These are phyloP conservation scores for Candida sanyaensis DNA, from an alignment of 1,139 yeast genomes.

Conservation along the genomic window DNA sequence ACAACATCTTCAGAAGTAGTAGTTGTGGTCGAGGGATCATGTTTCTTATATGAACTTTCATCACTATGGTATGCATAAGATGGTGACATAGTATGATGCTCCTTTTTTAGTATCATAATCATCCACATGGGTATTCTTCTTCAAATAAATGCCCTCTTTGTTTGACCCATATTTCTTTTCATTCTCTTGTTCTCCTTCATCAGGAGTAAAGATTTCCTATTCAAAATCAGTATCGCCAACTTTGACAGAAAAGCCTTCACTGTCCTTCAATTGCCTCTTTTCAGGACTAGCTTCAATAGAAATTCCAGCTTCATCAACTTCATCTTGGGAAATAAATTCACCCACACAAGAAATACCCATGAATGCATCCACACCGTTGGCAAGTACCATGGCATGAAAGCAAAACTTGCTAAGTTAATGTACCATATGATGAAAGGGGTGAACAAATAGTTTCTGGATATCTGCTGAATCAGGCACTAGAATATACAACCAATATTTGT, in stretches of 20 bases:
- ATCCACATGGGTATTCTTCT: too few relatives aligned
- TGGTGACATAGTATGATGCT: constrained; percentile 1
- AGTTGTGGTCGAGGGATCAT: constrained; percentile 2
- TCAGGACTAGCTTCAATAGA: constrained; percentile 27
- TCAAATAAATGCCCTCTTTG: too few relatives aligned
- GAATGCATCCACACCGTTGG: constrained; percentile 70
- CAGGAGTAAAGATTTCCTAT: constrained; percentile 58
- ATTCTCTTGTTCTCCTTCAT: constrained; percentile 16
- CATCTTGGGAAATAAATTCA: constrained; percentile 41
- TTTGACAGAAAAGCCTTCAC: constrained; percentile 38
- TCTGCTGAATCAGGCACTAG: constrained; percentile 41
- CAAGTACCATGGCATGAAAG: constrained; percentile 70
- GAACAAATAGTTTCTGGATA: constrained; percentile 78
- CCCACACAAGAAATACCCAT: constrained; percentile 64
- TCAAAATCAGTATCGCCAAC: constrained; percentile 58
- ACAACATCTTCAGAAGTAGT: constrained; percentile 8
- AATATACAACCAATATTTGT: constrained; percentile 71
- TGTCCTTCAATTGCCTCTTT: constrained; percentile 20
- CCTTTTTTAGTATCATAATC: constrained; percentile 2
- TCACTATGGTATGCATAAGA: constrained; percentile 5
- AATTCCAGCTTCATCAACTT: constrained; percentile 19
- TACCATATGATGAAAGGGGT: constrained; percentile 73
- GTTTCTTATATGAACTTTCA: constrained; percentile 9
- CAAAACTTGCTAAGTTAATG: constrained; percentile 51
- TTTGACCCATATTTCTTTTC: constrained; percentile 10